Conservation (phyloP, 31 red algal genomes). For the Asparagopsis taxiformis region DNA sequence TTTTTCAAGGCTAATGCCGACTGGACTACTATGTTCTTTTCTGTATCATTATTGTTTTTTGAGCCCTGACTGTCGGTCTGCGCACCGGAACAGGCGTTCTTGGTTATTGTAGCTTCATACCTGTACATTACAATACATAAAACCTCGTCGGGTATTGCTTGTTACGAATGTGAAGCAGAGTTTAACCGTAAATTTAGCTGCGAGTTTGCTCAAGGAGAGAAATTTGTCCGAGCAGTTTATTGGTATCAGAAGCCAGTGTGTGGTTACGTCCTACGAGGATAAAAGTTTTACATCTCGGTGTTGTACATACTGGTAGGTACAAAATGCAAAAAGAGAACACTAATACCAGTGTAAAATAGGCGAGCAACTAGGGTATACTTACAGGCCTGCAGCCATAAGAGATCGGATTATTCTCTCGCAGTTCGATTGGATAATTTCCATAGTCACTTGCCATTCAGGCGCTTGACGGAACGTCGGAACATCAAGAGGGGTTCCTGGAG, state of each 20-base stretch:
- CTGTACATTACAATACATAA: neutral
- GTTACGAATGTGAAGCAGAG: neutral
- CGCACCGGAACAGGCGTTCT: neutral
- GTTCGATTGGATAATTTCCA: conserved; percentile 37
- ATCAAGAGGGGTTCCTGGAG: conserved; percentile 14
- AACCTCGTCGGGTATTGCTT: neutral
- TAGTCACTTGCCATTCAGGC: neutral
- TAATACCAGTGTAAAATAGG: too few species aligned
- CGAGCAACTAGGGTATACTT: too few species aligned
- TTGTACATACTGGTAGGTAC: too few species aligned
- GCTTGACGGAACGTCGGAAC: conserved; percentile 27
- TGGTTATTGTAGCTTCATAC: neutral
- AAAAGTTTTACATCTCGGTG: too few species aligned
- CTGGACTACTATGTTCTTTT: too few species aligned
- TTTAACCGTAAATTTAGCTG: too few species aligned
- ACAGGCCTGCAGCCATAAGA: conserved; percentile 31
- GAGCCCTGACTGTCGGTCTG: neutral
- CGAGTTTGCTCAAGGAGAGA: too few species aligned
- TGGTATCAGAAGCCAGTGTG: too few species aligned
- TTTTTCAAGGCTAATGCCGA: neutral
- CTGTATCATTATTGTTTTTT: neutral
- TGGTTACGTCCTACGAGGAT: too few species aligned
- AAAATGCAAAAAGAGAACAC: too few species aligned
- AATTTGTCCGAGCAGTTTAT: too few species aligned
- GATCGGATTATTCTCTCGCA: conserved; percentile 36